Evolutionary conservation across 305 asterid species (phyloP).

Genomic region (Solanum hybrid): DNA sequence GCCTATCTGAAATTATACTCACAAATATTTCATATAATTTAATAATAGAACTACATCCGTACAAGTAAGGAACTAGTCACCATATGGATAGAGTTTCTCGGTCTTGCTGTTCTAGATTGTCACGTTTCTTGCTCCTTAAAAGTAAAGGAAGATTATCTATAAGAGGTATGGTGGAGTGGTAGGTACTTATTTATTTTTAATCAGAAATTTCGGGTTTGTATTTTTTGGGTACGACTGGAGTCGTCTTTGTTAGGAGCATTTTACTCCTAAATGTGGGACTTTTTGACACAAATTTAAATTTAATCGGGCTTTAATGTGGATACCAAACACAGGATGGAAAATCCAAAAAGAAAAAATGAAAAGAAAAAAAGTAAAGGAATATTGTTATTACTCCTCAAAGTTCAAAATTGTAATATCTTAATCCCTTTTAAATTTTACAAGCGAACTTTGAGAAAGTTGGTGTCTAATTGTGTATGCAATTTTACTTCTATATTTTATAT

Average conservation of each 20-base stretch:
- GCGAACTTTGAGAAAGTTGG: too few species aligned
- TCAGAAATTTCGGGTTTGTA: accelerated
- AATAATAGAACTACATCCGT: neutral
- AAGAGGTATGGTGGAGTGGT: neutral
- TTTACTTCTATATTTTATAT: neutral
- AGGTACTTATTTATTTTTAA: too few species aligned
- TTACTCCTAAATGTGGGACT: accelerated
- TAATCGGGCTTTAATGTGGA: accelerated
- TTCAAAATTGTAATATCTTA: neutral
- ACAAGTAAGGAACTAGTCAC: neutral
- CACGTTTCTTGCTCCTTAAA: neutral
- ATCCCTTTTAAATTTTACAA: neutral
- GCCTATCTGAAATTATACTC: too few species aligned
- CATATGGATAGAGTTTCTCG: neutral
- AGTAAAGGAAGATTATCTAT: neutral
- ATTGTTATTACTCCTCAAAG: neutral
- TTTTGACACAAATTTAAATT: neutral
- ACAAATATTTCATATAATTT: too few species aligned
- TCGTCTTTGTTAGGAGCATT: accelerated
- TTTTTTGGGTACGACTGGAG: too few species aligned
- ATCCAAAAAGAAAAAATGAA: too few species aligned
- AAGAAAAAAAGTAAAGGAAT: too few species aligned
- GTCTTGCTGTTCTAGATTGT: neutral
- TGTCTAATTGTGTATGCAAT: too few species aligned
- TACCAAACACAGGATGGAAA: too few species aligned